A percentile compares a stretch with the other conserved stretches of the same genome.
Conservation (phyloP, 768 basidiomycete genomes). For the Tubosaeta sp. region DNA sequence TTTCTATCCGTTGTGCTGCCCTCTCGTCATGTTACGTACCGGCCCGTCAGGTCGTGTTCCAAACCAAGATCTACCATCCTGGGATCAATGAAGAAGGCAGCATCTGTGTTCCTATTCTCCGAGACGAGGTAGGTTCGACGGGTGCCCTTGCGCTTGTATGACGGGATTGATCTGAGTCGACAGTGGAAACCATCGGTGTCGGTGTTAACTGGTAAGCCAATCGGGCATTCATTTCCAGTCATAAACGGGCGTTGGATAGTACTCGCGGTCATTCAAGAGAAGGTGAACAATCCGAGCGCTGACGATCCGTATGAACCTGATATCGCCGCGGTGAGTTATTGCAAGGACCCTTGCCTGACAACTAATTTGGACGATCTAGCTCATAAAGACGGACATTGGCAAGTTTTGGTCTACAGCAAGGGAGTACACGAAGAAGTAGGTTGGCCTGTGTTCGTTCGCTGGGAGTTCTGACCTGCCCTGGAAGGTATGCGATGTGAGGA, state of each 20-base stretch:
- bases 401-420: slow-evolving; percentile 76
- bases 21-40: slow-evolving; percentile 17
- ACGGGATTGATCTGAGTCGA: slow-evolving; percentile 2
- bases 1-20: background rate
- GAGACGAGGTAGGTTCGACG: slow-evolving; percentile 63
- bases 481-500: slow-evolving; percentile 23
- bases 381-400: slow-evolving; percentile 70
- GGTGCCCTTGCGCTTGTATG: slow-evolving; percentile 2
- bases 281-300: slow-evolving; percentile 81
- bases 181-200: slow-evolving; percentile 87
- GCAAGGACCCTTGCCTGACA: background rate
- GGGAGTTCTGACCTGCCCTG: slow-evolving; percentile 2
- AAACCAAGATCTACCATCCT: slow-evolving; percentile 86
- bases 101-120: slow-evolving; percentile 79
- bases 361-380: slow-evolving; percentile 34
- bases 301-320: slow-evolving; percentile 90
- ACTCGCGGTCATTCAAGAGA: slow-evolving; percentile 72
- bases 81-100: slow-evolving; percentile 87
- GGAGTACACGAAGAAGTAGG: slow-evolving; percentile 82
- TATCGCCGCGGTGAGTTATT: slow-evolving; percentile 67
- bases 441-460: background rate
- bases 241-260: slow-evolving; percentile 41
- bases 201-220: slow-evolving; percentile 58
- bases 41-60: slow-evolving; percentile 64
- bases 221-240: too few species aligned